Evolutionary conservation across 2,329 filamentous ascomycete genomes (phyloP).

Genomic region (Colletotrichum tropicicola): DNA sequence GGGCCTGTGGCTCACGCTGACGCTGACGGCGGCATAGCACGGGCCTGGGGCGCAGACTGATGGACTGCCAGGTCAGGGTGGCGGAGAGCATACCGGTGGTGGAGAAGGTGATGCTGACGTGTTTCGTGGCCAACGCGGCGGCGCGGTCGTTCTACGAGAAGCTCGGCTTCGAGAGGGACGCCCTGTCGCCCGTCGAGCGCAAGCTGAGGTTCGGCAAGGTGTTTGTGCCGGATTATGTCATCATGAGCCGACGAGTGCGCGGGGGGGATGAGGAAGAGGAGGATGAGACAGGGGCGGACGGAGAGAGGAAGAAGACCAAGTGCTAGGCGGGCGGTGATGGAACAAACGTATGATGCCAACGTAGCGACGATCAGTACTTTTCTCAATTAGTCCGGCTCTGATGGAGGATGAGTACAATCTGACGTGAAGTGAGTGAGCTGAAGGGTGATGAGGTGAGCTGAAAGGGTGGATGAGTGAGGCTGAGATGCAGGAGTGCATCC

Average conservation of each 20-base stretch:
- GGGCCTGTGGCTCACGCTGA: too few species aligned
- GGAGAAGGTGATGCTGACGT: slow-evolving; percentile 78
- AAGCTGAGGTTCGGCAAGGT: slow-evolving; percentile 63
- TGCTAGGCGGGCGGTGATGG: background rate
- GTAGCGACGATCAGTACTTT: too few species aligned
- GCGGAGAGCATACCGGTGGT: slow-evolving; percentile 63
- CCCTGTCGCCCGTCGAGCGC: slow-evolving; percentile 61
- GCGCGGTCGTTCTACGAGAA: slow-evolving; percentile 69
- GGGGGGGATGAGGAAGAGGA: background rate
- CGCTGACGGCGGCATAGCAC: slow-evolving; percentile 49
- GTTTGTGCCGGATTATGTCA: slow-evolving; percentile 66
- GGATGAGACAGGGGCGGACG: background rate
- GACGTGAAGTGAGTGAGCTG: too few species aligned
- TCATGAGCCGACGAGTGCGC: slow-evolving; percentile 60
- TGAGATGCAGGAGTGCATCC: background rate
- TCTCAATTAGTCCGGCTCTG: too few species aligned
- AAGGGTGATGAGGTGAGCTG: background rate
- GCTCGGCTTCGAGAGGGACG: slow-evolving; percentile 65
- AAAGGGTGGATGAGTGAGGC: background rate
- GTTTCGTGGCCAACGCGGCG: slow-evolving; percentile 68
- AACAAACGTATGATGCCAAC: too few species aligned
- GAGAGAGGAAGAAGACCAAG: background rate
- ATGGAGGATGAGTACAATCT: too few species aligned
- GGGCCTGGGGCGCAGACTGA: slow-evolving; percentile 69
- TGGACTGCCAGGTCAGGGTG: slow-evolving; percentile 62